Percentiles rank a stretch among this genome's conserved stretches.
Conservation (phyloP, 768 basidiomycete species). For the Pisolithus microcarpus region DNA sequence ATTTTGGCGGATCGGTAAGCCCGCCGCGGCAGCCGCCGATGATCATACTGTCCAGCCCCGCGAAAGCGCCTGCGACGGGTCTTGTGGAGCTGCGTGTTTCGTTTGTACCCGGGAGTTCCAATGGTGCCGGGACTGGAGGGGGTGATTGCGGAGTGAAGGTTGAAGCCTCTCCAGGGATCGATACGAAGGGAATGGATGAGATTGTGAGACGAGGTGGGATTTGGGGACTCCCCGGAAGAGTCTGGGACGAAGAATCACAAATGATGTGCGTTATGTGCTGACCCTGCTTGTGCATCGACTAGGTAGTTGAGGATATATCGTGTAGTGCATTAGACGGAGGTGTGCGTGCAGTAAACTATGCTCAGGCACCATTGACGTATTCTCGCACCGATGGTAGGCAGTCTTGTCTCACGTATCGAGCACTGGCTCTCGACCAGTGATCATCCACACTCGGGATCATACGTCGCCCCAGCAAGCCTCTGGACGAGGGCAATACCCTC, state of each 20-base stretch:
- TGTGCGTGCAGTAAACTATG: not conserved
- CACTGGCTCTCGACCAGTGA: too few species aligned
- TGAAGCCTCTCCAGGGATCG: conserved; percentile 34
- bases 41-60: conserved; percentile 63
- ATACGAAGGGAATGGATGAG: conserved; percentile 56
- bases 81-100: conserved; percentile 57
- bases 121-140: conserved; percentile 2
- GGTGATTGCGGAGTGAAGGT: conserved; percentile 20
- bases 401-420: too few species aligned
- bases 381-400: too few species aligned
- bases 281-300: not conserved
- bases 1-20: conserved; percentile 25
- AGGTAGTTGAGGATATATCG: not conserved
- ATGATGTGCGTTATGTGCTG: conserved; percentile 4
- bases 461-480: too few species aligned
- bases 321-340: not conserved
- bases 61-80: conserved; percentile 56
- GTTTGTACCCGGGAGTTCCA: conserved; percentile 42
- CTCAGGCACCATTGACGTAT: not conserved
- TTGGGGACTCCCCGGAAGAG: conserved; percentile 59
- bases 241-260: conserved; percentile 36
- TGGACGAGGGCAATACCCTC: too few species aligned
- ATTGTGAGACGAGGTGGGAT: conserved; percentile 64
- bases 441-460: too few species aligned
- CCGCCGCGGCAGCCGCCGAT: conserved; percentile 37